phyloP scores from a whole-genome alignment of 1,284 basidiomycete genomes.

The Leccinum discolor region DNA sequence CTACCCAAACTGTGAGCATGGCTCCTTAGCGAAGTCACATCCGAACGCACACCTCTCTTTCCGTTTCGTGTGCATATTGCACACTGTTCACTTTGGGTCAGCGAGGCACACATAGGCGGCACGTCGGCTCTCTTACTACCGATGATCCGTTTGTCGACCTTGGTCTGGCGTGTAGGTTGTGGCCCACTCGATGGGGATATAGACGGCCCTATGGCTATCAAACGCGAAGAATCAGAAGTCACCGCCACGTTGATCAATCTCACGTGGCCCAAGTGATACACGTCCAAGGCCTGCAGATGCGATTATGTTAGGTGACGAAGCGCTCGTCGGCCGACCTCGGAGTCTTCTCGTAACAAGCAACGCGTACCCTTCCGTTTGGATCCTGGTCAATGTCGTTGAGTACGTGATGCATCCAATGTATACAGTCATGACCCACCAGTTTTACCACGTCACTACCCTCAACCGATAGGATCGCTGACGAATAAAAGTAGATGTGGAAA shows the following conservation, averaged over 20 bases:
- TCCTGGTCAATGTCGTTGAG: too few relatives aligned
- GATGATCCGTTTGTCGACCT: conserved; percentile 74
- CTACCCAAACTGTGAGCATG: conserved; percentile 34
- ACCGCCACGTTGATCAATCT: conserved; percentile 72
- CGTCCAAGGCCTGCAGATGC: conserved; percentile 41
- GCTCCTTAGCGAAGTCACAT: not conserved
- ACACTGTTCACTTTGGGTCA: conserved; percentile 45
- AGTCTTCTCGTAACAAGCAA: too few relatives aligned
- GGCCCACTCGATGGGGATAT: conserved; percentile 48
- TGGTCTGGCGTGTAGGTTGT: conserved; percentile 55
- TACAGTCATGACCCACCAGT: conserved; percentile 19
- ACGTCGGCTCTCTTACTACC: conserved; percentile 52
- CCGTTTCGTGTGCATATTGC: conserved; percentile 63
- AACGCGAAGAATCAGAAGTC: conserved; percentile 51
- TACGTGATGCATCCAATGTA: too few relatives aligned
- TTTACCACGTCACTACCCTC: too few relatives aligned
- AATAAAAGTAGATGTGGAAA: too few relatives aligned
- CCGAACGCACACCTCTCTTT: conserved; percentile 60
- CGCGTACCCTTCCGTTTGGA: too few relatives aligned
- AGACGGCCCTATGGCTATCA: conserved; percentile 72
- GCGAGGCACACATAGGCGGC: not conserved
- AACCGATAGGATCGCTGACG: too few relatives aligned
- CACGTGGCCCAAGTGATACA: conserved; percentile 66
- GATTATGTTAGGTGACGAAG: rapidly evolving
- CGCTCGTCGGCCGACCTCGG: too few relatives aligned